phyloP scores from a whole-genome alignment of 2,329 filamentous ascomycete species.

The Aspergillus neotritici region DNA sequence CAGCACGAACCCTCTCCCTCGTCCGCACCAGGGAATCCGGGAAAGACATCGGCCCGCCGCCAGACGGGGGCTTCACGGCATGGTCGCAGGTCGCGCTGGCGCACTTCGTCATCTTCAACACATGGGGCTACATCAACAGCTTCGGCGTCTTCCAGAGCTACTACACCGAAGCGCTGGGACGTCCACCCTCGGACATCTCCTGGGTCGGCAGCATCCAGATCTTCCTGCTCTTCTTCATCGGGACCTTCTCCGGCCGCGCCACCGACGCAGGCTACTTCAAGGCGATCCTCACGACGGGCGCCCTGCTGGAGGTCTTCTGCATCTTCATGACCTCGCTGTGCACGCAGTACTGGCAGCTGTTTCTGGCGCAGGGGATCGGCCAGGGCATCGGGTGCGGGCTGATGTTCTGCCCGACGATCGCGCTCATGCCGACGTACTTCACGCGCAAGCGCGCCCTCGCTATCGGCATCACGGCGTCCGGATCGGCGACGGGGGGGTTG shows the following conservation, averaged over 20 bases:
- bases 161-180: conserved; percentile 41
- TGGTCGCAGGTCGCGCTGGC: conserved; percentile 52
- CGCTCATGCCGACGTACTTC: conserved; percentile 59
- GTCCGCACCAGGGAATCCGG: conserved; percentile 35
- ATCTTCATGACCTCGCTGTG: conserved; percentile 49
- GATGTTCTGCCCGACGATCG: conserved; percentile 50
- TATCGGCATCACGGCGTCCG: conserved; percentile 55
- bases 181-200: conserved; percentile 45
- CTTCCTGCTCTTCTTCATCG: conserved; percentile 47
- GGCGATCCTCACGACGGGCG: conserved; percentile 39
- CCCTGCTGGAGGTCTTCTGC: conserved; percentile 41
- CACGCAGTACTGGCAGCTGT: conserved; percentile 47
- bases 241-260: conserved; percentile 48
- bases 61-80: conserved; percentile 50
- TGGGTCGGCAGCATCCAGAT: conserved; percentile 51
- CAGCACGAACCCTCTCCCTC: conserved; percentile 28
- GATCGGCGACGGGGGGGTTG: conserved; percentile 57
- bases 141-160: conserved; percentile 54
- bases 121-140: conserved; percentile 51
- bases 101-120: conserved; percentile 53
- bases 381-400: conserved; percentile 53
- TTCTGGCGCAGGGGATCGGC: conserved; percentile 51
- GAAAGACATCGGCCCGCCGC: conserved; percentile 35
- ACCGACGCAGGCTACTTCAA: conserved; percentile 50
- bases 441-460: conserved; percentile 54